Evolutionary conservation across 2,329 filamentous ascomycete genomes (phyloP), one percentile per base, ranked within the genome.

Genomic region (Gaeumannomyces tritici): DNA sequence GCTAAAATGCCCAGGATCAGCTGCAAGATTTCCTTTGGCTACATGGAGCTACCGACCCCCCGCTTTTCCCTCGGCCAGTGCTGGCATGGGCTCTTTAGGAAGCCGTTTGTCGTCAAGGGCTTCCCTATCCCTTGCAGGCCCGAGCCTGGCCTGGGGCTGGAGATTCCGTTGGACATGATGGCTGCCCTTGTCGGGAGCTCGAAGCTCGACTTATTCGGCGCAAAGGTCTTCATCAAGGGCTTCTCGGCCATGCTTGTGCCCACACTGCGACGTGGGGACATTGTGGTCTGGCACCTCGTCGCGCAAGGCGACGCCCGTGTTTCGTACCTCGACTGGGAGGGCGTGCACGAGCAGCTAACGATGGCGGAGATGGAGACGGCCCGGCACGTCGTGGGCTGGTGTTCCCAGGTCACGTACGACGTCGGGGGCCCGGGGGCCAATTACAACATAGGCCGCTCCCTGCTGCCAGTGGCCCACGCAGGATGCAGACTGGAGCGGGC

Each of bases 91-190:
- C 35, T 64, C n/a, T 62, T 64, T 55, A 54, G 54, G 18, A 61
- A 62, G 21, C 63, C 58, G 4, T 57, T 61, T 4, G 61, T 64
- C 18, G 61, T 59, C 6, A 31, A 31, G 28, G 63, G 63, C 21
- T 64, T 57, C 42, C 63, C 63, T 26, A 56, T 64, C 21, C 61
- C 42, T 42, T n/a, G 42, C 26, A 35, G 61, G 29, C 35, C 13
- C 3, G n/a, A 55, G 26, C n/a, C 27, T 18, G 35, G 58, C 0
- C 47, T 54, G 8, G 63, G 63, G 12, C 56, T 64, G n/a, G 63
- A 64, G 54, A 57, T 63, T 8, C 51, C 63, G 4, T 29, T 64
- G 11, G 27, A 64, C 56, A 57, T 64, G 33, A 61, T 64, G 63
- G 59, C 57, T 3, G n/a, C 35, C 2, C 57, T 64, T 26, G 35